These are phyloP conservation scores for Nicotiana tomentosiformis DNA, from an alignment of 257 asterid genomes.

Conservation along the genomic window DNA sequence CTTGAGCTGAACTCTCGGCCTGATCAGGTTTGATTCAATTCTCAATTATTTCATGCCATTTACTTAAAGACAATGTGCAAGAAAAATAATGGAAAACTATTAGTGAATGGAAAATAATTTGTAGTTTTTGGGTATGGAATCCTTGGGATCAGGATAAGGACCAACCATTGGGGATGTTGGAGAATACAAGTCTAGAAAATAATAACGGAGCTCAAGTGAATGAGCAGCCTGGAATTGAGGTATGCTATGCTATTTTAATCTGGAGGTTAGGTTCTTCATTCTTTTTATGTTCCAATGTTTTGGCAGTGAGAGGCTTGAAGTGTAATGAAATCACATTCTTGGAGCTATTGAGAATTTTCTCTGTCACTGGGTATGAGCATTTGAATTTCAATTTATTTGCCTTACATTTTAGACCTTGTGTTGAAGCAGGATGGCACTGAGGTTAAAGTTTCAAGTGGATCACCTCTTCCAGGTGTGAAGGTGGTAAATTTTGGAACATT, in stretches of 20 bases:
- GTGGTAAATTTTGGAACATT: conserved; percentile 46
- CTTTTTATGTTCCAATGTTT: background rate
- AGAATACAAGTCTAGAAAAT: conserved; percentile 30
- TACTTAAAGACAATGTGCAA: background rate
- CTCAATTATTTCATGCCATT: background rate
- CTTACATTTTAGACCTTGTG: conserved; percentile 16
- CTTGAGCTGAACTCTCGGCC: conserved; percentile 27
- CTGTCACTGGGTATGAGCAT: background rate
- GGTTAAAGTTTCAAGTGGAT: conserved; percentile 67
- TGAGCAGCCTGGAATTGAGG: conserved; percentile 47
- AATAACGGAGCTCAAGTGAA: conserved; percentile 22
- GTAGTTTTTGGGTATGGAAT: conserved; percentile 1
- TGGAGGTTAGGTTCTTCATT: background rate
- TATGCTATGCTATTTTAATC: conserved; percentile 5
- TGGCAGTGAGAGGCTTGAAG: background rate
- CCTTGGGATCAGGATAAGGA: conserved; percentile 37
- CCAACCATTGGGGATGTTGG: conserved; percentile 26
- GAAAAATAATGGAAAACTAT: background rate
- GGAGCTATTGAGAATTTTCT: background rate
- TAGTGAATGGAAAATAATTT: background rate
- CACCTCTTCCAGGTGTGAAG: conserved; percentile 98
- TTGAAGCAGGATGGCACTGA: conserved; percentile 44
- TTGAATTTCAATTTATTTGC: conserved; percentile 8
- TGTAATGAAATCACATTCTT: background rate
- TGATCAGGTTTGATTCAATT: conserved; percentile 11